Evolutionary conservation across 306 rosid genomes (phyloP), one percentile per base, ranked within the genome.

Genomic region (Fragaria ananassa): DNA sequence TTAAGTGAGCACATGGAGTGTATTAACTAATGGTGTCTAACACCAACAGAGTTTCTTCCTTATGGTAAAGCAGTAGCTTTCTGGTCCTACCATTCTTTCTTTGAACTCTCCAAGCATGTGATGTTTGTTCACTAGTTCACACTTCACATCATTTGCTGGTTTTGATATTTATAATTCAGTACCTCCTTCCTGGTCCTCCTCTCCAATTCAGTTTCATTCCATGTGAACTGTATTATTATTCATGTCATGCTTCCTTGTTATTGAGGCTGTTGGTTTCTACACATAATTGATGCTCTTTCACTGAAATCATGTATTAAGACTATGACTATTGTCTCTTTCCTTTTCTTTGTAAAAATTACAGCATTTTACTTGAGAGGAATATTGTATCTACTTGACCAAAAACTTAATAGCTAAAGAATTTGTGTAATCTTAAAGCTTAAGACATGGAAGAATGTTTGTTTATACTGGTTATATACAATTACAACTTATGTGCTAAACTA

Each of bases 71-170:
- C 44, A 5, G 21, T 9, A 8, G 69, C 49, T 70, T 18, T n/a
- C 25, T 68, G 80, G 64, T 46, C 80, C 74, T 23, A 68, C 37
- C 58, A 3, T 54, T 21, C 73, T 62, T 69, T 49, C 63, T 64
- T 31, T 42, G 74, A 78, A 79, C 63, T 64, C 61, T 74, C 47
- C 50, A 63, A 34, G 71, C 83, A 78, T 63, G 80, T 82, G 83
- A 60, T 74, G 74, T 74, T 76, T 70, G 80, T 82, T 50, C 73
- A 68, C 25, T 50, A 25, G 77, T 74, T 82, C 66, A 74, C 79
- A 73, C 73, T 74, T 82, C 66, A 74, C 79, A 73, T 78, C 82
- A 68, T n/a, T 14, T 23, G 41, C 63, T 58, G 21, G 58, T 15
- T 53, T 27, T 61, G 54, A 47, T 21, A 14, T 21, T 51, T 39